phyloP scores from a whole-genome alignment of 1,139 yeast genomes.

The Kodamaea derodonti region DNA sequence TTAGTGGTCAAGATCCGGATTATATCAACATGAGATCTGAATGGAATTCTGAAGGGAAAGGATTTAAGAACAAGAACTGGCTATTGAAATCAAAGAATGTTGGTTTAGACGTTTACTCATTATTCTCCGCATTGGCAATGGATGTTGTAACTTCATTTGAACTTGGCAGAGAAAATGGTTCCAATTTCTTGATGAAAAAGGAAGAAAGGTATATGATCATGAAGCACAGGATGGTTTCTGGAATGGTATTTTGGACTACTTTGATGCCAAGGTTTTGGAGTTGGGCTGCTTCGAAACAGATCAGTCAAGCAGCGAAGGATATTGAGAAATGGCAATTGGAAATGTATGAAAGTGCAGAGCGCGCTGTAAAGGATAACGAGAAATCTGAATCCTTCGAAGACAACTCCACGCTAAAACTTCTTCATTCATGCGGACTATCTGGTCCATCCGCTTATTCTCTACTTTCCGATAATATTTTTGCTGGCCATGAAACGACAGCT shows the following conservation, averaged over 20 bases:
- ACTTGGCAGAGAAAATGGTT: slow-evolving; percentile 48
- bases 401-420: slow-evolving; percentile 29
- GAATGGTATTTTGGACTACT: slow-evolving; percentile 71
- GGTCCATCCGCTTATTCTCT: slow-evolving; percentile 39
- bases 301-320: slow-evolving; percentile 33
- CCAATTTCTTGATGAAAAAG: slow-evolving; percentile 36
- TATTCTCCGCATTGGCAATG: slow-evolving; percentile 70
- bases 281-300: slow-evolving; percentile 42
- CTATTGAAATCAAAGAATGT: slow-evolving; percentile 21
- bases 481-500: slow-evolving; percentile 80
- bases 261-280: slow-evolving; percentile 53
- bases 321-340: slow-evolving; percentile 51
- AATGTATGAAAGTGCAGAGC: slow-evolving; percentile 38
- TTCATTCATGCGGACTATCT: slow-evolving; percentile 29
- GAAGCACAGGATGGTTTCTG: slow-evolving; percentile 51
- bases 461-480: slow-evolving; percentile 44
- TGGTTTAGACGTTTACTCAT: slow-evolving; percentile 54
- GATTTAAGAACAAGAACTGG: slow-evolving; percentile 27
- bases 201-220: slow-evolving; percentile 41
- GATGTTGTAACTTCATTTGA: slow-evolving; percentile 64
- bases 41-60: slow-evolving; percentile 35
- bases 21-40: slow-evolving; percentile 28
- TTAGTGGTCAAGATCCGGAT: slow-evolving; percentile 33
- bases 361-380: slow-evolving; percentile 20
- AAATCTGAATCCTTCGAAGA: background rate